Base-by-base conservation (phyloP, 192 early-diverging fungal species). In the Funneliformis mosseae region DNA sequence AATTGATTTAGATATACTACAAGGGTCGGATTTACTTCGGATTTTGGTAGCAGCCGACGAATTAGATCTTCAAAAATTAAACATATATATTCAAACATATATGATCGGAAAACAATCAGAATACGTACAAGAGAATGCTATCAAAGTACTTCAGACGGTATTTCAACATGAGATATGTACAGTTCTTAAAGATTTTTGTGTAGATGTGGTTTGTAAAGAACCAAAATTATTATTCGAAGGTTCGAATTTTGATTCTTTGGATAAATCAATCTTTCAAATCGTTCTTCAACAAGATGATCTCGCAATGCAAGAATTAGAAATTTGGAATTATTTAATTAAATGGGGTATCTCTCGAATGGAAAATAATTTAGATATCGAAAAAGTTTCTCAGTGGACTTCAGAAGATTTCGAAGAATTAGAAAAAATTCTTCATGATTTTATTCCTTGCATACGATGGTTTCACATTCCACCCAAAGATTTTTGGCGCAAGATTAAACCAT, bases 321-420 rank as follows among this genome's bases (percentile, higher is more conserved):
- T 74, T 27, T 74, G 71, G 71, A 8, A 74, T 8, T 48, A 74
- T 48, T 48, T 43, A 27, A 6, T 74, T n/a, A 45, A 46, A 43
- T 74, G 71, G 71, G 71, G 43, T 0, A 23, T 74, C 25, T 2
- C 42, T 21, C 43, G 46, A 74, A 27, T 42, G 14, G 8, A n/a
- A 25, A 50, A 16, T 27, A 33, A 42, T 14, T 8, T 33, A 67
- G 14, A 28, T 28, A 33, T 33, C 16, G 27, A 28, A 4, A 28
- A 33, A 16, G 10, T 16, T 33, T 12, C 64, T 11, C 16, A 21
- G 2, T 67, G 64, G 64, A 67, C 11, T 27, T 16, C 7, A 33
- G 28, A 67, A 16, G 7, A 67, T 67, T 67, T 33, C 14, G 33
- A 33, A 16, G 14, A 33, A 28, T 28, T 67, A 28, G 18, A 67